A percentile compares a stretch with the other conserved stretches of the same genome.
phyloP scores from a whole-genome alignment of 1,284 basidiomycete genomes.

The Amylostereum areolatum region DNA sequence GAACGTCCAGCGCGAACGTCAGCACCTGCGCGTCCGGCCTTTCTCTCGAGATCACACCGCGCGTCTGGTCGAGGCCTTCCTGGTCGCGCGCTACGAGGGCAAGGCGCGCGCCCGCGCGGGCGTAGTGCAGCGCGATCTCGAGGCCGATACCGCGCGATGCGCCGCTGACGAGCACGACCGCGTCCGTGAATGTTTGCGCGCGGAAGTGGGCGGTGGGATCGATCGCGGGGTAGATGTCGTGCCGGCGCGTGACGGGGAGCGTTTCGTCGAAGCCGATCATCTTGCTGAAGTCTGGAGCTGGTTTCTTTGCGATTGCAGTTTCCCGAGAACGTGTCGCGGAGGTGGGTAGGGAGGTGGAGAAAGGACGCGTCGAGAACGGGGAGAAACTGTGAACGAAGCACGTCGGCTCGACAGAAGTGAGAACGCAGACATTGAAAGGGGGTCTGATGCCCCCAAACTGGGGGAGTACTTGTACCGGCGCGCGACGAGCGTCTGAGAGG shows the following conservation, averaged over 20 bases:
- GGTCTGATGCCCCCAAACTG: too few species aligned
- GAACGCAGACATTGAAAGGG: too few species aligned
- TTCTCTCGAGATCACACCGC: background rate
- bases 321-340: too few species aligned
- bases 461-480: too few species aligned
- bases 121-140: background rate
- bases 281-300: too few species aligned
- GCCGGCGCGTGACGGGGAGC: background rate
- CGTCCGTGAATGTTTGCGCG: background rate
- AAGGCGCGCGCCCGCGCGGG: background rate
- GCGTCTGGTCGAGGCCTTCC: background rate
- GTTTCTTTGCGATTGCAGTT: too few species aligned
- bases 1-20: background rate
- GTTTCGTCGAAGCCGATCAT: background rate
- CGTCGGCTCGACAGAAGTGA: too few species aligned
- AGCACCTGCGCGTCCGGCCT: background rate
- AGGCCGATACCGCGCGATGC: background rate
- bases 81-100: background rate
- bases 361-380: too few species aligned
- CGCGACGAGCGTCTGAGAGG: too few species aligned
- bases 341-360: too few species aligned
- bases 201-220: background rate
- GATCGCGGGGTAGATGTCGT: background rate
- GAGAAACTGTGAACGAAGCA: too few species aligned
- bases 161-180: background rate